Conservation (phyloP, 345 rosid species). For the Stellera chamaejasme region DNA sequence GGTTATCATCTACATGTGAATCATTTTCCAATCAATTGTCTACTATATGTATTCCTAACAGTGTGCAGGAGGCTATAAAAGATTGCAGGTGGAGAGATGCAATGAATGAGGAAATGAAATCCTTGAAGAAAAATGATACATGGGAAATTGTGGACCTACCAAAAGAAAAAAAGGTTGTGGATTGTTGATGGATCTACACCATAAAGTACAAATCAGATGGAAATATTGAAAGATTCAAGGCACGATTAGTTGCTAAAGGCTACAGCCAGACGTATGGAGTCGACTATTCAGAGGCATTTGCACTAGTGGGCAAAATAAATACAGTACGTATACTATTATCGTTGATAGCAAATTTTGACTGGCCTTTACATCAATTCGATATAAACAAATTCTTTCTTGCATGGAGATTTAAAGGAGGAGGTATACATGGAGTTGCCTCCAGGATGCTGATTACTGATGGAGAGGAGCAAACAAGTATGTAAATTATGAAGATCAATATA, state of each 20-base stretch:
- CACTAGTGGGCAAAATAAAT: background rate
- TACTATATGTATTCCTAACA: no score
- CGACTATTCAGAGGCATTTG: conserved; percentile 8
- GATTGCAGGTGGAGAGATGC: background rate
- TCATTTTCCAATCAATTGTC: no score
- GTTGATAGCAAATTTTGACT: background rate
- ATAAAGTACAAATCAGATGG: background rate
- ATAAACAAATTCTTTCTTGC: conserved; percentile 2
- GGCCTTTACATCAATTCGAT: background rate
- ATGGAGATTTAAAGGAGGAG: background rate
- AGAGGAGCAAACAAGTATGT: no score
- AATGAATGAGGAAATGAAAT: background rate
- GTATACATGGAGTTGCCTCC: background rate
- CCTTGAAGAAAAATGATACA: conserved; percentile 4
- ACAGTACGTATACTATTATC: background rate
- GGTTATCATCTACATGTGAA: no score
- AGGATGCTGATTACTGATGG: background rate
- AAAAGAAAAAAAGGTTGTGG: background rate
- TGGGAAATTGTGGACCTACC: conserved; percentile 2
- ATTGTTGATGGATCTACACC: background rate
- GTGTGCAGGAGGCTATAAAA: background rate
- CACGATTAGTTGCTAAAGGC: background rate
- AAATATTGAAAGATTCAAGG: background rate
- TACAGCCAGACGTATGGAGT: background rate
- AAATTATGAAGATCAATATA: background rate